Percentiles rank a stretch among this genome's conserved stretches.
phyloP scores from a whole-genome alignment of 495 filamentous ascomycete genomes.

The Neurospora terricola region DNA sequence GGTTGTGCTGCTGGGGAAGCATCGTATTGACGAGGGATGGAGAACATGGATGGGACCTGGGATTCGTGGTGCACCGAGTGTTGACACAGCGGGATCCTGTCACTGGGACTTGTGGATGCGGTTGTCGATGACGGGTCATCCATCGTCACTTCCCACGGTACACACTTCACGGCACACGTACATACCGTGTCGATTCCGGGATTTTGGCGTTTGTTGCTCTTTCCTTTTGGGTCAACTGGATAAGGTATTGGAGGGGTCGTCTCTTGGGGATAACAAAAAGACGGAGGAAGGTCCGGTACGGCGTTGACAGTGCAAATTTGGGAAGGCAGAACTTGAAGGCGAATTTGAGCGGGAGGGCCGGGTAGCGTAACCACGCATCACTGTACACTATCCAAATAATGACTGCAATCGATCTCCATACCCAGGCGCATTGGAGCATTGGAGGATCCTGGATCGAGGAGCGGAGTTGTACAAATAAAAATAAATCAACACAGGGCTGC shows the following conservation, averaged over 20 bases:
- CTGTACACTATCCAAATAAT: not conserved
- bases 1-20: slow-evolving; percentile 22
- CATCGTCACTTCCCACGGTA: not conserved
- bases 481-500: not conserved
- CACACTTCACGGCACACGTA: not conserved
- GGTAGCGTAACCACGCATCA: not conserved
- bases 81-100: slow-evolving; percentile 1
- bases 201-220: not conserved
- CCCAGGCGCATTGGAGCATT: not conserved
- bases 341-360: not conserved
- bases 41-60: slow-evolving; percentile 4
- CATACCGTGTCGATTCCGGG: not conserved
- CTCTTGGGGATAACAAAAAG: not conserved
- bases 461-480: not conserved
- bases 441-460: not conserved
- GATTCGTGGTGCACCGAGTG: slow-evolving; percentile 8
- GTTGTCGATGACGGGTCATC: not conserved
- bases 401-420: not conserved
- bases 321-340: not conserved
- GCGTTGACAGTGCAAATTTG: not conserved
- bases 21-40: slow-evolving; percentile 3
- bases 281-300: not conserved
- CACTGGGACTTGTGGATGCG: not conserved
- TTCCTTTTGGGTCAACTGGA: not conserved
- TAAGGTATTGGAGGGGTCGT: not conserved